Base-by-base conservation (phyloP, 2,329 filamentous ascomycete genomes). In the Cladophialophora yegresii region DNA sequence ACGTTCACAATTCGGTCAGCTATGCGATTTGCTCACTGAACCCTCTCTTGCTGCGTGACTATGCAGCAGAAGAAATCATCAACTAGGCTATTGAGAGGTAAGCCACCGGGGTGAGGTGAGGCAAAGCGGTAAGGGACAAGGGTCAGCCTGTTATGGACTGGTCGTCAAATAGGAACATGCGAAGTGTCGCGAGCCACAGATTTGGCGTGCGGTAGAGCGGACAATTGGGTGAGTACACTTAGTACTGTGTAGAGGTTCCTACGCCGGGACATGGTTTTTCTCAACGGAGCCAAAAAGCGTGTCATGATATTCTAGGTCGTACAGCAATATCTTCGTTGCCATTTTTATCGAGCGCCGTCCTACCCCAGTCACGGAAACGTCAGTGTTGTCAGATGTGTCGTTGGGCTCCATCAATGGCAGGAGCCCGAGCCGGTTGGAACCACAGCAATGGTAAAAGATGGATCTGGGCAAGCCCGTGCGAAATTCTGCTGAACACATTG, bases 1-100 rank as follows among this genome's bases (percentile, higher is more conserved):
- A 51, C 20, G 8, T 32, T 36, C 45, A 53, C 33, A 36, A 36
- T 51, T 28, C 65, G 58, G 62, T 67, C 51, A 67, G 65, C 62
- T 62, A 57, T 59, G 56, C 43, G 45, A 58, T 47, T 59, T 54
- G 58, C 58, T 54, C 58, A 43, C 45, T 51, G 57, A 61, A 43
- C 54, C 54, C 43, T 51, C 54, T 30, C 36, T 53, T 8, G 58
- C 32, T 53, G 58, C 58, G 65, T 67, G 65, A 63, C 62, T 58
- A 63, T 50, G 65, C 59, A 67, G 57, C 28, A 28, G 47, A 60
- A 60, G 28, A 53, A 28, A 50, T 36, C 23, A 59, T 36, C 55
- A 49, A 58, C 26, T 5, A 49, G 26, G 20, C 13, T 45, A 20
- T 26, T 50, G 47, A 20, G 45, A 58, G 43, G 10, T 7, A 40